Conservation (phyloP, 169 alveolate genomes). For the Plasmodium chabaudi region DNA sequence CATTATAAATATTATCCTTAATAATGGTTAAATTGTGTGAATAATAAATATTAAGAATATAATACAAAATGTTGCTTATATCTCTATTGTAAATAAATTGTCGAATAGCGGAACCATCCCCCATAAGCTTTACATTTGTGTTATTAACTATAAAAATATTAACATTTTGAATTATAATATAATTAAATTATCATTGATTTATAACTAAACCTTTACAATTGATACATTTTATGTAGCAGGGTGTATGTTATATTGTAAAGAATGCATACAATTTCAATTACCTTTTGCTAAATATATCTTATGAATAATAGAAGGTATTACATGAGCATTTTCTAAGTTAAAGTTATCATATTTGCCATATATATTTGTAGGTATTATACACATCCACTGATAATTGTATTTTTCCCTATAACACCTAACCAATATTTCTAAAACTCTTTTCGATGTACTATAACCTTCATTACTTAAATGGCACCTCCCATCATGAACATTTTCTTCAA, state of each 20-base stretch:
- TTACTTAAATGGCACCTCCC: slow-evolving; percentile 69
- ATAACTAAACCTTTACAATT: neutral
- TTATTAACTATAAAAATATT: slow-evolving; percentile 31
- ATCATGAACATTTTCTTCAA: slow-evolving; percentile 66
- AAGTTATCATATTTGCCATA: slow-evolving; percentile 75
- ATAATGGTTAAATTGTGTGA: slow-evolving; percentile 53
- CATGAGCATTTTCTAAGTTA: slow-evolving; percentile 42
- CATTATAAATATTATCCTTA: slow-evolving; percentile 61
- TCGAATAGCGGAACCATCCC: slow-evolving; percentile 56
- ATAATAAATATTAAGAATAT: slow-evolving; percentile 61
- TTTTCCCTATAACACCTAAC: slow-evolving; percentile 73
- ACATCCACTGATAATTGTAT: slow-evolving; percentile 71
- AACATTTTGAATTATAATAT: neutral
- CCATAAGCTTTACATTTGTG: slow-evolving; percentile 49
- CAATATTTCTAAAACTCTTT: slow-evolving; percentile 72
- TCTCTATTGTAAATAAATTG: slow-evolving; percentile 72
- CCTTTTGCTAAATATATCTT: slow-evolving; percentile 76
- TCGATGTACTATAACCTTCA: slow-evolving; percentile 74
- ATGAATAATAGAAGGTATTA: slow-evolving; percentile 72
- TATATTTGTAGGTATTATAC: slow-evolving; percentile 75
- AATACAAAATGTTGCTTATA: slow-evolving; percentile 36
- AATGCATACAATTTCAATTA: neutral
- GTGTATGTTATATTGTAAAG: neutral
- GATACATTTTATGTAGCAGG: neutral
- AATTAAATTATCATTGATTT: neutral